Percentiles rank a stretch among this genome's conserved stretches.
These are phyloP conservation scores for Diaporthe citri DNA, from an alignment of 2,329 filamentous ascomycete genomes.

Conservation along the genomic window DNA sequence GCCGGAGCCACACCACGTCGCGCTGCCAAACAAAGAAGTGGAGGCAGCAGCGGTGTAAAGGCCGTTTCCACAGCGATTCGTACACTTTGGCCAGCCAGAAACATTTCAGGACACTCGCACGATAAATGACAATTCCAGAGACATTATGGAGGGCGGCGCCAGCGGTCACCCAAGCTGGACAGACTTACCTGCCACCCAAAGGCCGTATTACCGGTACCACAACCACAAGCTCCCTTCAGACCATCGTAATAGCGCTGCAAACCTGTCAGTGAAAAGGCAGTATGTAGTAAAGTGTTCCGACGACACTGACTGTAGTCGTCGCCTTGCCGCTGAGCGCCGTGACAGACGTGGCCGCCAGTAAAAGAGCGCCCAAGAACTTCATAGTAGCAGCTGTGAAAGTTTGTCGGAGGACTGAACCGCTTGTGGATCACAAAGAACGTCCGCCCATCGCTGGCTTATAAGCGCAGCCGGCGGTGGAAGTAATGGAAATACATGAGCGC, in stretches of 20 bases:
- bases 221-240: conserved; percentile 34
- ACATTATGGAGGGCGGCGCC: background rate
- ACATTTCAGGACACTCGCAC: background rate
- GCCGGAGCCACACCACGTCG: conserved; percentile 47
- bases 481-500: background rate
- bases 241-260: conserved; percentile 39
- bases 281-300: background rate
- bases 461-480: background rate
- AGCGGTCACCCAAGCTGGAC: background rate
- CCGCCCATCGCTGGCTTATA: background rate
- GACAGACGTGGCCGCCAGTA: conserved; percentile 23
- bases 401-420: background rate
- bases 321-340: conserved; percentile 37
- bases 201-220: conserved; percentile 8
- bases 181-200: conserved; percentile 35
- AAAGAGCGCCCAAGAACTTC: conserved; percentile 17
- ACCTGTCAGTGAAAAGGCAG: background rate
- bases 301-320: conserved; percentile 32
- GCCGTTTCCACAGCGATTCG: background rate
- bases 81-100: too few relatives aligned
- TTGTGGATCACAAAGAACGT: background rate
- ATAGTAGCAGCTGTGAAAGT: background rate
- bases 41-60: conserved; percentile 47
- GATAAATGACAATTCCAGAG: background rate
- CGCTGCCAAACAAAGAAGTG: conserved; percentile 44